Conservation (phyloP, 1,284 basidiomycete genomes). For the Heterobasidion parviporum region DNA sequence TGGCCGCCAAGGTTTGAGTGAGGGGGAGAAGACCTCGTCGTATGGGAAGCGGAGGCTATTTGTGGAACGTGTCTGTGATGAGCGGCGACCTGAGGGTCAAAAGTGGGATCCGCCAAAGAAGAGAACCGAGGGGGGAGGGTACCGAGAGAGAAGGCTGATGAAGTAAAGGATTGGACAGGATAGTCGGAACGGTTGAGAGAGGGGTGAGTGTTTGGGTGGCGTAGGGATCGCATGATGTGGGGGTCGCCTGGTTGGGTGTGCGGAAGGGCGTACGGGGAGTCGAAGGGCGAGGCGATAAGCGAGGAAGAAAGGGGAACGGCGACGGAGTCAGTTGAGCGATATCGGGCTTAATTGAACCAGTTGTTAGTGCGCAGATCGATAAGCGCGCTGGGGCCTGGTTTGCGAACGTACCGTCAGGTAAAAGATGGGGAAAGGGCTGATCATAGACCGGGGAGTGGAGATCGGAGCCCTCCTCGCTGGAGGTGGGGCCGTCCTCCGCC, state of each 20-base stretch:
- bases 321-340: constrained; percentile 31
- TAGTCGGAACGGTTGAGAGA: not conserved
- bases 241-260: constrained; percentile 5
- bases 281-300: constrained; percentile 11
- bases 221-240: constrained; percentile 7
- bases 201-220: constrained; percentile 5
- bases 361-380: constrained; percentile 9
- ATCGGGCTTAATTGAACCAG: constrained; percentile 55
- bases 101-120: constrained; percentile 5
- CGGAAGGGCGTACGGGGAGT: constrained; percentile 8
- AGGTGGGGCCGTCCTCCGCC: constrained; percentile 56
- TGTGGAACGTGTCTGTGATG: not conserved
- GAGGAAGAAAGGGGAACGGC: constrained; percentile 7
- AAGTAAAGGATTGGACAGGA: constrained; percentile 11
- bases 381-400: constrained; percentile 12
- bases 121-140: constrained; percentile 6
- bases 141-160: constrained; percentile 10
- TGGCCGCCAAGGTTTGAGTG: constrained; percentile 4
- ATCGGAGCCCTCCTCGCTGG: constrained; percentile 64
- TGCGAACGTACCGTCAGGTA: constrained; percentile 28
- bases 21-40: not conserved
- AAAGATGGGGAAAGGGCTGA: constrained; percentile 26
- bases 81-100: constrained; percentile 1
- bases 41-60: not conserved
- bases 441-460: constrained; percentile 55